These are phyloP conservation scores for Boletus reticulatus DNA, from an alignment of 768 basidiomycete genomes.

Conservation along the genomic window DNA sequence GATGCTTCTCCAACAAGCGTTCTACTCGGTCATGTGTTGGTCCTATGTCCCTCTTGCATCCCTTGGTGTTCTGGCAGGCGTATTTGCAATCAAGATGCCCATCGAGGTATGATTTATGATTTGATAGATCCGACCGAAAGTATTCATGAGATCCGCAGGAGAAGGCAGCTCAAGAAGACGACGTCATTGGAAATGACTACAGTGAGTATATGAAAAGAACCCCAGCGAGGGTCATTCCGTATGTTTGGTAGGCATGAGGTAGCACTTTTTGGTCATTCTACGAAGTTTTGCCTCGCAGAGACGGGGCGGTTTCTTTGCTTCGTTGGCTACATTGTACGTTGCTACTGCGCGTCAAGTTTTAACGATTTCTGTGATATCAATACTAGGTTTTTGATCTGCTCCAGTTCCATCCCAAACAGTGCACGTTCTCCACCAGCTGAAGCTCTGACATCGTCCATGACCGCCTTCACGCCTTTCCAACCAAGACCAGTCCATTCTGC, in stretches of 20 bases:
- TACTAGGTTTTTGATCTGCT: constrained; percentile 41
- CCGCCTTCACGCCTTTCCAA: constrained; percentile 45
- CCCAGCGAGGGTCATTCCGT: constrained; percentile 30
- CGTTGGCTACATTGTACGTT: constrained; percentile 6
- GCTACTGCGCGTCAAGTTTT: constrained; percentile 13
- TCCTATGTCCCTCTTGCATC: constrained; percentile 34
- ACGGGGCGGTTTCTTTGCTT: neutral
- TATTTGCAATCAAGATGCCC: constrained; percentile 34
- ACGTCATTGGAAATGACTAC: constrained; percentile 26
- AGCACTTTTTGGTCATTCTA: neutral
- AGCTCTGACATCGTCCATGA: constrained; percentile 51
- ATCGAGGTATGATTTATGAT: constrained; percentile 27
- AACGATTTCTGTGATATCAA: constrained; percentile 32
- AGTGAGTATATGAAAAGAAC: constrained; percentile 29
- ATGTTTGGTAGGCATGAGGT: constrained; percentile 25
- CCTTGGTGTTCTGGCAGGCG: constrained; percentile 20
- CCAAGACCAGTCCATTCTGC: constrained; percentile 53
- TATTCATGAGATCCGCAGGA: constrained; percentile 22
- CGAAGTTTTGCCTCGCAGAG: neutral
- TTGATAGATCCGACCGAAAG: neutral
- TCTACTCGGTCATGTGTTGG: constrained; percentile 31
- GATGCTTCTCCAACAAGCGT: constrained; percentile 25
- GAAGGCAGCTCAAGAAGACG: constrained; percentile 25
- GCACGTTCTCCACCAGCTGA: constrained; percentile 47
- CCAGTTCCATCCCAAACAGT: constrained; percentile 38